Conservation (phyloP, 768 basidiomycete genomes). For the Hygrophorus russula region DNA sequence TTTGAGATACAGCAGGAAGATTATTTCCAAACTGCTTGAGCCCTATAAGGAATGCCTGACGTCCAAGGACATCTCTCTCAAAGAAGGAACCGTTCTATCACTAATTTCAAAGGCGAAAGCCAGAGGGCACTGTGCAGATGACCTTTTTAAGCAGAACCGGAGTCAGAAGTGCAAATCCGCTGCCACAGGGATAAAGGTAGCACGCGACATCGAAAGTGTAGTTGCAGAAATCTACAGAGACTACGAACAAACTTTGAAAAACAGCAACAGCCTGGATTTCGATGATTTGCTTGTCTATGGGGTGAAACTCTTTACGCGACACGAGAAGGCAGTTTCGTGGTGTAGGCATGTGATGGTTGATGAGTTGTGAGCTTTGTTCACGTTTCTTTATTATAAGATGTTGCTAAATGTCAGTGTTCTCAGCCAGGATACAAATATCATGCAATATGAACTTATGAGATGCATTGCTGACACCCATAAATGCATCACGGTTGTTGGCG, state of each 20-base stretch:
- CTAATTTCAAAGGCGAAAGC: conserved; percentile 72
- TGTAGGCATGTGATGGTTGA: conserved; percentile 68
- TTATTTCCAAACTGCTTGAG: conserved; percentile 49
- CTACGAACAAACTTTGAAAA: conserved; percentile 51
- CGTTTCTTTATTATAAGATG: not conserved
- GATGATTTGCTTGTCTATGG: conserved; percentile 76
- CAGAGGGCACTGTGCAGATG: conserved; percentile 44
- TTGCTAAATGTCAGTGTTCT: not conserved
- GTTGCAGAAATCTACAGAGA: conserved; percentile 46
- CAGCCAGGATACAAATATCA: conserved; percentile 72
- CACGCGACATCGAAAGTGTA: conserved; percentile 26
- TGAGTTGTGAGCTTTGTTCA: conserved; percentile 56
- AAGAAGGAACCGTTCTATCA: conserved; percentile 41
- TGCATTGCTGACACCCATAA: conserved; percentile 38
- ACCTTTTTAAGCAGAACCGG: conserved; percentile 22
- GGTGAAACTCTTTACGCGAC: conserved; percentile 45
- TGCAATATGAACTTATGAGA: conserved; percentile 74
- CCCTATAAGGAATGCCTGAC: conserved; percentile 36
- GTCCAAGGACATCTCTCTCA: conserved; percentile 36
- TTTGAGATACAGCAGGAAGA: conserved; percentile 45
- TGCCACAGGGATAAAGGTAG: not conserved
- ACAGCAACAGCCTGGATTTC: conserved; percentile 72
- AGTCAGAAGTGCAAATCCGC: conserved; percentile 2
- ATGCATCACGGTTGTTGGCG: conserved; percentile 74
- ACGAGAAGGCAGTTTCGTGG: conserved; percentile 40